Evolutionary conservation across 495 filamentous ascomycete species (phyloP).

Genomic region (Aspergillus baeticus): DNA sequence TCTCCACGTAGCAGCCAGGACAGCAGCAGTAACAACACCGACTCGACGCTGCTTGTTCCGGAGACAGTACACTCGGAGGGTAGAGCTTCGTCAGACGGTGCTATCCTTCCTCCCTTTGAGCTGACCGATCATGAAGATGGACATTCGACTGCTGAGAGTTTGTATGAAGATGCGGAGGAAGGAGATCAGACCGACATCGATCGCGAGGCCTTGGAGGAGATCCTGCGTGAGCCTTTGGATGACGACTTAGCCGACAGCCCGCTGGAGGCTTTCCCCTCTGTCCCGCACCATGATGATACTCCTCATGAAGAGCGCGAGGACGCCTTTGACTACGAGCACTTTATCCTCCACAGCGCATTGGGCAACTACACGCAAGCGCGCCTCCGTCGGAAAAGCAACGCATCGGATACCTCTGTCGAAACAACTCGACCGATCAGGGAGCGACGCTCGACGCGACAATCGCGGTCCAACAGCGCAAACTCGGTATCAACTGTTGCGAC

Average conservation of each 20-base stretch:
- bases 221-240: slow-evolving; percentile 43
- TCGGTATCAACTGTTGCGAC: slow-evolving; percentile 76
- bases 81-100: slow-evolving; percentile 3
- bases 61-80: neutral
- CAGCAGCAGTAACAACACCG: slow-evolving; percentile 9
- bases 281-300: slow-evolving; percentile 28
- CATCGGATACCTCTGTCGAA: slow-evolving; percentile 70
- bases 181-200: slow-evolving; percentile 53
- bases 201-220: slow-evolving; percentile 45
- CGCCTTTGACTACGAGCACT: slow-evolving; percentile 96
- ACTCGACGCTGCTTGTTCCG: neutral
- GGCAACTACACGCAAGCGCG: slow-evolving; percentile 57
- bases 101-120: slow-evolving; percentile 4
- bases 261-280: slow-evolving; percentile 24
- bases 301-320: slow-evolving; percentile 94
- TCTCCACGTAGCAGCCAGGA: slow-evolving; percentile 27
- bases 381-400: slow-evolving; percentile 55
- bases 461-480: slow-evolving; percentile 56
- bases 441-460: slow-evolving; percentile 26
- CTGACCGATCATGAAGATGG: slow-evolving; percentile 28
- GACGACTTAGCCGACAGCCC: slow-evolving; percentile 30
- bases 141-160: slow-evolving; percentile 46
- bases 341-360: slow-evolving; percentile 88
- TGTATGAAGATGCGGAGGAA: slow-evolving; percentile 61
- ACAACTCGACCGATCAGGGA: slow-evolving; percentile 56